Evolutionary conservation across 306 rosid species (phyloP), one percentile per base, ranked within the genome.

Genomic region (Citrullus colocynthis): DNA sequence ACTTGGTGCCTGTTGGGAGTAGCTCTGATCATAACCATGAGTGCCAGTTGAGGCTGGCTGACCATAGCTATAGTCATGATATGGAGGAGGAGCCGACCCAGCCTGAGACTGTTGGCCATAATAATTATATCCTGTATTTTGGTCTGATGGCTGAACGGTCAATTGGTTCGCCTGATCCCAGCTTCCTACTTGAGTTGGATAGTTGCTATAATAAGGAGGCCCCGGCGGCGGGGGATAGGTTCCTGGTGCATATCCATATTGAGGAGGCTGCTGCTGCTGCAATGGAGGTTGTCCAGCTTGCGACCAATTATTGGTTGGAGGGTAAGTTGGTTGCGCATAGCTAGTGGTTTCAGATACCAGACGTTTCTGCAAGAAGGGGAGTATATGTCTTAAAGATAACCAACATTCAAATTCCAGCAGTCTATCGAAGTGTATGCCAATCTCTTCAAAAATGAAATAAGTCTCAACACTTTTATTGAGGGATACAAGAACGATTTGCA

Each of bases 161-260:
- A 81, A 73, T 80, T 86, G 89, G 75, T 69, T 84, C 32, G 85
- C 57, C 4, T 77, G 89, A 84, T 87, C 90, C 88, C 88, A 84
- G 78, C 83, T 85, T 37, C 78, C 81, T 66, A 3, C 86, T 73
- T 85, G 80, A 28, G 86, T 58, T 48, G 87, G 83, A 79, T 87
- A 84, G 83, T 67, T 78, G 44, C 85, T 75, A 61, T 87, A 87
- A 81, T 87, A 87, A 0, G 83, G 39, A 61, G 89, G 76, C 52
- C 83, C 77, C 0, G 74, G 77, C 32, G 80, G 80, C 13, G 82
- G 77, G 63, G 39, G 57, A 75, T 86, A 84, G 52, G 81, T 80
- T 82, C 83, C 85, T 61, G 83, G 84, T 13, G 86, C 49, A 21
- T 84, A 87, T 28, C 85, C 86, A 61, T 87, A 87, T 48, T 82